These are phyloP conservation scores for Articulospora tetracladia DNA, from an alignment of 495 filamentous ascomycete genomes.

Conservation along the genomic window DNA sequence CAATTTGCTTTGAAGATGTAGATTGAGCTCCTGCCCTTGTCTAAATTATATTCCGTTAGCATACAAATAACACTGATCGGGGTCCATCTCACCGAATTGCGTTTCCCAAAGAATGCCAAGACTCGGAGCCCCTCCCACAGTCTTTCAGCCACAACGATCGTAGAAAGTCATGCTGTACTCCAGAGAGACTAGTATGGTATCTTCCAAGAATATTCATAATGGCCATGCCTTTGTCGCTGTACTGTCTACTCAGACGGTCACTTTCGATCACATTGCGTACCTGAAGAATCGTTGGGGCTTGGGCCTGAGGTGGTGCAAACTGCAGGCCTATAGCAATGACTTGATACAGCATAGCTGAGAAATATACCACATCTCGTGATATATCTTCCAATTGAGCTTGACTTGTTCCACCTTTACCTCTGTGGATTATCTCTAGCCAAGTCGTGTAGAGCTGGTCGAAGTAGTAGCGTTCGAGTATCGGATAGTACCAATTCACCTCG, in stretches of 20 bases:
- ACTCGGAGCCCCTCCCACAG: slow-evolving; percentile 7
- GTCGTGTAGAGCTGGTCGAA: not conserved
- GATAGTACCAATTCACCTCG: slow-evolving; percentile 7
- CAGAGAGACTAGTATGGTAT: slow-evolving; percentile 10
- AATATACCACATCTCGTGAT: slow-evolving; percentile 13
- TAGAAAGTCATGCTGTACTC: slow-evolving; percentile 4
- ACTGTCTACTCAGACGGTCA: slow-evolving; percentile 7
- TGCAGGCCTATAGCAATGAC: slow-evolving; percentile 15
- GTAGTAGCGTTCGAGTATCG: not conserved
- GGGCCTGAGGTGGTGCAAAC: slow-evolving; percentile 5
- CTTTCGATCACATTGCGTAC: not conserved
- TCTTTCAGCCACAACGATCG: slow-evolving; percentile 13
- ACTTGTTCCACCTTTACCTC: not conserved
- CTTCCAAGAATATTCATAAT: slow-evolving; percentile 15
- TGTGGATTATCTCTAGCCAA: not conserved
- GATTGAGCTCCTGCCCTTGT: not conserved
- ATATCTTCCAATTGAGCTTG: not conserved
- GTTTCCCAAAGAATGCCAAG: slow-evolving; percentile 15
- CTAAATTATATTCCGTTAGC: not conserved
- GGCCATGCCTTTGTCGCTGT: slow-evolving; percentile 10
- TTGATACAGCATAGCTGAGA: slow-evolving; percentile 23
- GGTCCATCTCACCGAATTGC: slow-evolving; percentile 14
- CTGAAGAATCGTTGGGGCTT: slow-evolving; percentile 1
- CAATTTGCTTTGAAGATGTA: not conserved
- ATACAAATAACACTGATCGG: too few species aligned